A percentile compares a stretch with the other conserved stretches of the same genome.
These are phyloP conservation scores for Apophysomyces ossiformis DNA, from an alignment of 371 early-diverging fungal species.

Conservation along the genomic window DNA sequence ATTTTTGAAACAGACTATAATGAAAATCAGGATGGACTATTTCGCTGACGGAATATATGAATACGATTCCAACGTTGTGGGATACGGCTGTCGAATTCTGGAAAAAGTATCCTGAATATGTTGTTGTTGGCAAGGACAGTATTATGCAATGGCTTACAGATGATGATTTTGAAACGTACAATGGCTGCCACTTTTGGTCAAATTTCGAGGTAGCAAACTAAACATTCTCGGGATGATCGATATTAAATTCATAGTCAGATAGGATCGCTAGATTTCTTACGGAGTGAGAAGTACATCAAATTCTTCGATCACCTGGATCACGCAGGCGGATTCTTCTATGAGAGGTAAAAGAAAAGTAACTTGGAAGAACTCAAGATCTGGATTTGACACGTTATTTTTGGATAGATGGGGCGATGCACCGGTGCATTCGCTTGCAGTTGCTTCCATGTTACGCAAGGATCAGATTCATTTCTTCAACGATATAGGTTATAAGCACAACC, in stretches of 20 bases:
- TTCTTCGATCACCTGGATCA: constrained; percentile 85
- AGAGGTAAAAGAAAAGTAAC: constrained; percentile 51
- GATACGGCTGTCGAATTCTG: constrained; percentile 63
- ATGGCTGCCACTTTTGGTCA: constrained; percentile 84
- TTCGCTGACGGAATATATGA: constrained; percentile 78
- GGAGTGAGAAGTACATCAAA: constrained; percentile 71
- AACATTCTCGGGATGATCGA: constrained; percentile 1
- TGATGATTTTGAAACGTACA: constrained; percentile 40
- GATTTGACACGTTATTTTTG: neutral
- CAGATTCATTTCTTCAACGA: constrained; percentile 94
- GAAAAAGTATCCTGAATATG: constrained; percentile 47
- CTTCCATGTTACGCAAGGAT: constrained; percentile 74
- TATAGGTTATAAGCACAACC: constrained; percentile 81
- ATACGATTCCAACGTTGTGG: constrained; percentile 89
- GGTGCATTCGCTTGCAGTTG: constrained; percentile 90
- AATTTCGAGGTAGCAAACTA: constrained; percentile 46
- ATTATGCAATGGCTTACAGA: constrained; percentile 38
- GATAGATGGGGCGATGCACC: constrained; percentile 57
- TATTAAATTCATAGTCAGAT: constrained; percentile 54
- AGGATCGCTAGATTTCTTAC: constrained; percentile 78
- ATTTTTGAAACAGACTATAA: neutral
- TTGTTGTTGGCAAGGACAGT: constrained; percentile 26
- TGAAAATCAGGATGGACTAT: constrained; percentile 82
- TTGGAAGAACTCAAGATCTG: neutral
- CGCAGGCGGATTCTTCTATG: constrained; percentile 92